Conservation (phyloP, 2,329 filamentous ascomycete genomes). For the Aphanoascus verrucosus region DNA sequence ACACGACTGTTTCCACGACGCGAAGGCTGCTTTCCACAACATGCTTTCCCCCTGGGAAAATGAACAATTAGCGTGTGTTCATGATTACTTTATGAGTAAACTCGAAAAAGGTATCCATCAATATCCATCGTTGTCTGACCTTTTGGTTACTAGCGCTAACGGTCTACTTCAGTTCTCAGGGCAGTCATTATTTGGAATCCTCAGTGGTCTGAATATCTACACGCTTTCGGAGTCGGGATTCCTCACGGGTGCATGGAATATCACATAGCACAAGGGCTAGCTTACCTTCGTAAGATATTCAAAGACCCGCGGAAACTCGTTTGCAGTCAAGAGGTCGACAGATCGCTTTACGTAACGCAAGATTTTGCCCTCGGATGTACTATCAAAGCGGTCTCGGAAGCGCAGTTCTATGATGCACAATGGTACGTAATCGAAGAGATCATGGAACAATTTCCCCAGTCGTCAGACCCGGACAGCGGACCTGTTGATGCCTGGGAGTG, state of each 20-base stretch:
- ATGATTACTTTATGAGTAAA: slow-evolving; percentile 11
- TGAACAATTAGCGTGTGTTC: slow-evolving; percentile 14
- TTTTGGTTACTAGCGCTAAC: background rate
- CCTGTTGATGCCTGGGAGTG: background rate
- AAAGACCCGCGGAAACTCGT: background rate
- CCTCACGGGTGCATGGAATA: background rate
- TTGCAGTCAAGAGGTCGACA: background rate
- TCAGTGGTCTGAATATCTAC: background rate
- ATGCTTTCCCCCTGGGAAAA: slow-evolving; percentile 14
- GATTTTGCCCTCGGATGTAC: background rate
- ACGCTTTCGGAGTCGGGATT: background rate
- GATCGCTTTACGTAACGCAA: background rate
- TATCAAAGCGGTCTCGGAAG: background rate
- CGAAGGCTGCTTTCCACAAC: slow-evolving; percentile 5
- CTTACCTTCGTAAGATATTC: background rate
- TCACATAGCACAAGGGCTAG: background rate
- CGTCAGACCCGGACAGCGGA: slow-evolving; percentile 1
- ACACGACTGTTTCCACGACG: background rate
- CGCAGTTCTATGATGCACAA: background rate
- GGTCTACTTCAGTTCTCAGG: background rate
- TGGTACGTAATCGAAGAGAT: background rate
- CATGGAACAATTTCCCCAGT: background rate
- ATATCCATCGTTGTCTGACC: background rate
- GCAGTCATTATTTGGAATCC: background rate
- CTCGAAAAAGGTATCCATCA: slow-evolving; percentile 2